These are phyloP conservation scores for Polyporus arcularius DNA, from an alignment of 768 basidiomycete species.

Conservation along the genomic window DNA sequence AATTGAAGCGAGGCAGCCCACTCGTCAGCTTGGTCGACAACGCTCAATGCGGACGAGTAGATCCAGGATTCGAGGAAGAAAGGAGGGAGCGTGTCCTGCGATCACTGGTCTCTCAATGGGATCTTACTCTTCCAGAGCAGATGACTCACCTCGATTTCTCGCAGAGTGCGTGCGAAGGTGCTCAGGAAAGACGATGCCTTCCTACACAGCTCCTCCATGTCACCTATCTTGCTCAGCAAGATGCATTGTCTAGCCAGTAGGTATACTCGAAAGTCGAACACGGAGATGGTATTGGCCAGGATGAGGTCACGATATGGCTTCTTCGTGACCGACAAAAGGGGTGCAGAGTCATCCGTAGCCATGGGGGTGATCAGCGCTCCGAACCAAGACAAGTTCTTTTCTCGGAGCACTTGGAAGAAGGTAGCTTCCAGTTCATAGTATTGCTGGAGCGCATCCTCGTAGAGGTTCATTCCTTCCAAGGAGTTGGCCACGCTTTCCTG, in stretches of 20 bases:
- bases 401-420: conserved; percentile 73
- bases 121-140: background rate
- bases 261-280: conserved; percentile 93
- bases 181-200: conserved; percentile 76
- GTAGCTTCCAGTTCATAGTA: conserved; percentile 91
- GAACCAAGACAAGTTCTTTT: conserved; percentile 91
- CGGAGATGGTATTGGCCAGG: conserved; percentile 84
- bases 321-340: conserved; percentile 74
- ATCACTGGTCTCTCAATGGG: background rate
- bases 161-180: conserved; percentile 72
- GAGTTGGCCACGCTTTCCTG: conserved; percentile 94
- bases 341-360: conserved; percentile 74
- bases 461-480: conserved; percentile 85
- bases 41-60: conserved; percentile 85
- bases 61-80: conserved; percentile 93
- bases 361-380: conserved; percentile 75
- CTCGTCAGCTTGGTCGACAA: conserved; percentile 74
- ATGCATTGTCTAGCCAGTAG: conserved; percentile 84
- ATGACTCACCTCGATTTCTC: conserved; percentile 66
- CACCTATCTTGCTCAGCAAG: conserved; percentile 69
- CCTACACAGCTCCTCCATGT: conserved; percentile 67
- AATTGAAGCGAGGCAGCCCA: conserved; percentile 60
- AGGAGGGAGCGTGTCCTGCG: conserved; percentile 52
- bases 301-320: conserved; percentile 92
- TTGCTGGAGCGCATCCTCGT: conserved; percentile 85